These are phyloP conservation scores for Cyphellophora attinorum DNA, from an alignment of 2,329 filamentous ascomycete species.

Conservation along the genomic window DNA sequence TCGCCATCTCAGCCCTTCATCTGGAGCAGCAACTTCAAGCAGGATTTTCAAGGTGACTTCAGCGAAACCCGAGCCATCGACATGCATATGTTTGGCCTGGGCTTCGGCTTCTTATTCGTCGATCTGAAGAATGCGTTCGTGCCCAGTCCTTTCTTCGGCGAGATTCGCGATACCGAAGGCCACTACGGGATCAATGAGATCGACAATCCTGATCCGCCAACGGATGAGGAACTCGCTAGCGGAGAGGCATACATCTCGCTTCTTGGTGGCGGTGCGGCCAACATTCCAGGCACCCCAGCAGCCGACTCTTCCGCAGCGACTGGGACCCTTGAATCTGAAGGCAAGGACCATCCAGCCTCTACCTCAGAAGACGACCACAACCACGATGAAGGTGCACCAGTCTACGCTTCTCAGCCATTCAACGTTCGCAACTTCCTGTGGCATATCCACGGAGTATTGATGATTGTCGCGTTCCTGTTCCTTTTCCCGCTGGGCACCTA, in stretches of 20 bases:
- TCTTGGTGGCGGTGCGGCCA: constrained; percentile 1
- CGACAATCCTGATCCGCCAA: constrained; percentile 12
- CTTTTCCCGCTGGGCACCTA: constrained; percentile 26
- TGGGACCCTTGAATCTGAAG: constrained; percentile 4
- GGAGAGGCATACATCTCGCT: constrained; percentile 10
- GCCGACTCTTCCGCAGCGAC: neutral
- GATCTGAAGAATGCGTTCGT: constrained; percentile 15
- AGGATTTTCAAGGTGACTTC: constrained; percentile 17
- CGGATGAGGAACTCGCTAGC: constrained; percentile 13
- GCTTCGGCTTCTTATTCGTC: constrained; percentile 17
- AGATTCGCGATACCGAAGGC: constrained; percentile 13
- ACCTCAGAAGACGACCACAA: constrained; percentile 2
- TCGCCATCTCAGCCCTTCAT: constrained; percentile 17
- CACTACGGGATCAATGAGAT: constrained; percentile 17
- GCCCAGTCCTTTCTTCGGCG: constrained; percentile 14
- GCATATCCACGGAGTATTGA: constrained; percentile 24
- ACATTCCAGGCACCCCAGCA: neutral
- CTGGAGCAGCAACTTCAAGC: constrained; percentile 19
- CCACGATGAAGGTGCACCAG: constrained; percentile 12
- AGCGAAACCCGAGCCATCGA: constrained; percentile 13
- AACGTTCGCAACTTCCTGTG: constrained; percentile 15
- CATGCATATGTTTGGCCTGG: constrained; percentile 19
- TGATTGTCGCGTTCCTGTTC: constrained; percentile 26
- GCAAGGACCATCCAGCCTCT: neutral
- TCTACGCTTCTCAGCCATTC: constrained; percentile 12